Percentiles rank a stretch among this genome's conserved stretches.
These are phyloP conservation scores for Eimeria sp. DNA, from an alignment of 169 alveolate species.

Conservation along the genomic window DNA sequence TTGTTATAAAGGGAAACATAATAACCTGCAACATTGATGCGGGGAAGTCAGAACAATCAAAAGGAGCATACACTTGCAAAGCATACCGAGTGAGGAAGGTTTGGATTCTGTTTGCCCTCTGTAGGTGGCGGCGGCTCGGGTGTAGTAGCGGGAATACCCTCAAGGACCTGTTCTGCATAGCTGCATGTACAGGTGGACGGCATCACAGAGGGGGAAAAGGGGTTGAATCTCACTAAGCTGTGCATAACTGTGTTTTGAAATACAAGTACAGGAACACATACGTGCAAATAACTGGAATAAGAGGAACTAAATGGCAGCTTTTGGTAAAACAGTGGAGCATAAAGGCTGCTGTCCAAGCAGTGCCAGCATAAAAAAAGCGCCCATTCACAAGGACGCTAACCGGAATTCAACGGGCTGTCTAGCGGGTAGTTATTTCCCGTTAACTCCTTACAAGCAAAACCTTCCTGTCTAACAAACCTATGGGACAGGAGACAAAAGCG, in stretches of 20 bases:
- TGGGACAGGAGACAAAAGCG: not conserved
- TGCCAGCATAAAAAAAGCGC: no score
- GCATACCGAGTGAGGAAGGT: conserved; percentile 56
- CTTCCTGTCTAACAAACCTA: not conserved
- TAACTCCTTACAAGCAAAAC: not conserved
- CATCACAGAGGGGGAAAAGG: not conserved
- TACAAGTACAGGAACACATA: no score
- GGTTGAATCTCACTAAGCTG: not conserved
- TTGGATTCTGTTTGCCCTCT: conserved; percentile 53
- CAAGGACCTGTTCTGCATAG: conserved; percentile 54
- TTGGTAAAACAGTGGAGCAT: no score
- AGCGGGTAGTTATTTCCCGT: not conserved
- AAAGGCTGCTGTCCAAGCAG: no score
- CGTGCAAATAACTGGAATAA: no score
- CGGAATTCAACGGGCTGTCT: no score
- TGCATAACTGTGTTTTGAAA: no score
- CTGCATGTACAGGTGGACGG: not conserved
- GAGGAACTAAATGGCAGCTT: no score
- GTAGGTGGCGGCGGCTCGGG: conserved; percentile 59
- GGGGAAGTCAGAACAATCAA: no score
- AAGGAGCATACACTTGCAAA: not conserved
- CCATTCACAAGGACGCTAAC: no score
- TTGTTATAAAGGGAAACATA: no score
- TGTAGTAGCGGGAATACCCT: conserved; percentile 49
- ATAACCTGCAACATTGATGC: not conserved